Percentiles rank a stretch among this genome's conserved stretches.
Evolutionary conservation across 768 basidiomycete genomes (phyloP).

Genomic region (Suillus subluteus): DNA sequence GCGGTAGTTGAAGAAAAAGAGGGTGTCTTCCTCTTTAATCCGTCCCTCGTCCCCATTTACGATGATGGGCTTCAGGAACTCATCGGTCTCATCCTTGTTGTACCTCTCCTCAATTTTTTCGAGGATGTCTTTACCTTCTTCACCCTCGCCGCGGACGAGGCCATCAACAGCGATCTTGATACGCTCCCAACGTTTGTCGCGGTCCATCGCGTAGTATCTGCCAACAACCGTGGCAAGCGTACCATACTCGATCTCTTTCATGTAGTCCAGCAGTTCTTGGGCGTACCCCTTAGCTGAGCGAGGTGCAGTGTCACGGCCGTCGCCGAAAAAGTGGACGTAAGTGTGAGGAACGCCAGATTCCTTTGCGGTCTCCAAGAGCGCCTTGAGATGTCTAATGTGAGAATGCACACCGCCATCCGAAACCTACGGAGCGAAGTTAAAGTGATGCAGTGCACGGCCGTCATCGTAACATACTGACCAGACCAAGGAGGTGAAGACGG

Average conservation of each 20-base stretch:
- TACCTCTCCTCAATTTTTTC: constrained; percentile 76
- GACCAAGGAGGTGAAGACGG: constrained; percentile 84
- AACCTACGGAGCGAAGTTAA: constrained; percentile 47
- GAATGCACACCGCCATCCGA: constrained; percentile 99
- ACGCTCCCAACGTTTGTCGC: constrained; percentile 96
- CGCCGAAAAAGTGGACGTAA: constrained; percentile 93
- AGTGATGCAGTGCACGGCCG: neutral
- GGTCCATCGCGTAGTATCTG: constrained; percentile 96
- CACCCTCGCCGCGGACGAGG: constrained; percentile 72
- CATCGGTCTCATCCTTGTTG: constrained; percentile 86
- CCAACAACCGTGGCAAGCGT: constrained; percentile 86
- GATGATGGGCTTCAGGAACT: constrained; percentile 95
- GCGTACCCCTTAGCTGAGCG: constrained; percentile 79
- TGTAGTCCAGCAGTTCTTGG: constrained; percentile 76
- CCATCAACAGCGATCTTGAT: constrained; percentile 89
- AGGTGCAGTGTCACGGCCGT: constrained; percentile 94
- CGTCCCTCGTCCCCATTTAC: constrained; percentile 78
- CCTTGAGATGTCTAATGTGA: constrained; percentile 88
- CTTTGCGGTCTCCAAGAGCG: constrained; percentile 89
- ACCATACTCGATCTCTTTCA: constrained; percentile 76
- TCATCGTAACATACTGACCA: constrained; percentile 51
- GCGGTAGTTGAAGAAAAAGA: constrained; percentile 98
- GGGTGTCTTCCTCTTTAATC: constrained; percentile 84
- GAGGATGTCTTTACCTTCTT: constrained; percentile 58
- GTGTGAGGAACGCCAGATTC: constrained; percentile 81